A percentile compares a stretch with the other conserved stretches of the same genome.
phyloP scores from a whole-genome alignment of 1,284 basidiomycete species.

The Apiotrichum akiyoshidainum region DNA sequence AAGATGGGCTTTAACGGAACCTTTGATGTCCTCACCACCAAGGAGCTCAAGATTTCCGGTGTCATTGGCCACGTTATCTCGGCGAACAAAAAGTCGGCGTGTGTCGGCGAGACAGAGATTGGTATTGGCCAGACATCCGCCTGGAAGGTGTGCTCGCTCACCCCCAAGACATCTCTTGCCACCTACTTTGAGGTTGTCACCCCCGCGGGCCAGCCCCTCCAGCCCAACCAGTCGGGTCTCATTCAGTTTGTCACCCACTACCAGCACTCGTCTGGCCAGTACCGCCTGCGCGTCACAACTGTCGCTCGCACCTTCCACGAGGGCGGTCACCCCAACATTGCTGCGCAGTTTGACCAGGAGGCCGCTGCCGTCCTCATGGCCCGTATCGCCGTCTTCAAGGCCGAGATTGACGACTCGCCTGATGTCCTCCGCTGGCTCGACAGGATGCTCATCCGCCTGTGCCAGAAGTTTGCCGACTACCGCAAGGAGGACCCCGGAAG shows the following conservation, averaged over 20 bases:
- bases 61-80: conserved; percentile 97
- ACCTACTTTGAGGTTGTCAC: conserved; percentile 99
- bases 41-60: conserved; percentile 97
- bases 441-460: conserved; percentile 95
- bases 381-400: conserved; percentile 97
- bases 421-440: conserved; percentile 98
- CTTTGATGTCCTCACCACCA: conserved; percentile 96
- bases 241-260: conserved; percentile 99
- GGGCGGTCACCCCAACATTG: conserved; percentile 87
- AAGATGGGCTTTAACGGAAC: conserved; percentile 99
- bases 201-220: conserved; percentile 90
- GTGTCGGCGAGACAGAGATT: conserved; percentile 98
- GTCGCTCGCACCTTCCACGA: conserved; percentile 97
- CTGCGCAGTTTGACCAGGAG: conserved; percentile 96
- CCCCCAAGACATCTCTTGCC: conserved; percentile 80
- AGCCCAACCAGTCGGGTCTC: conserved; percentile 86
- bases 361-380: conserved; percentile 98
- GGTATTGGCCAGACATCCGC: conserved; percentile 99
- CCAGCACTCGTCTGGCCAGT: conserved; percentile 93
- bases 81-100: conserved; percentile 91
- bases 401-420: conserved; percentile 97
- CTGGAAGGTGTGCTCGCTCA: conserved; percentile 94
- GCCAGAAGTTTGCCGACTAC: conserved; percentile 99
- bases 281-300: conserved; percentile 90
- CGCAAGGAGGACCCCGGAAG: conserved; percentile 94